Conservation (phyloP, 345 rosid species). For the Nasturtium officinale region DNA sequence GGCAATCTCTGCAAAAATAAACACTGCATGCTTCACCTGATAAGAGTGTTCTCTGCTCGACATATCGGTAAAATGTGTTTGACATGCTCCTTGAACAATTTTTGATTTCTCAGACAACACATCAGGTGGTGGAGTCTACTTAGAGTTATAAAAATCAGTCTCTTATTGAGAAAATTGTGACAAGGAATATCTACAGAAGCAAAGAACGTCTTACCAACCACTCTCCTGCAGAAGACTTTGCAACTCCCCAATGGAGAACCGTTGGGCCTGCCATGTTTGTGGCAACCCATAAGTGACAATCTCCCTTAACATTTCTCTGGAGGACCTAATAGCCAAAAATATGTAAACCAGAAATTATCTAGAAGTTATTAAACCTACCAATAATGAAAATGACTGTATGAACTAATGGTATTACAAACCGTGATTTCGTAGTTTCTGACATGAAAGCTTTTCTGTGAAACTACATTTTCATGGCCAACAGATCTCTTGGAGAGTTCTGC, state of each 20-base stretch:
- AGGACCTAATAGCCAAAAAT: slow-evolving; percentile 46
- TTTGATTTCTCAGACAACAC: slow-evolving; percentile 62
- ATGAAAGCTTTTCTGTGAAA: slow-evolving; percentile 48
- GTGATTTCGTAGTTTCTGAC: slow-evolving; percentile 49
- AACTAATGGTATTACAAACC: slow-evolving; percentile 46
- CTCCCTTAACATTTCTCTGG: slow-evolving; percentile 42
- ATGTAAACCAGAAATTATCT: slow-evolving; percentile 3
- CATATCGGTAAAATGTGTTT: slow-evolving; percentile 55
- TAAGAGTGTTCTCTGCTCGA: slow-evolving; percentile 50
- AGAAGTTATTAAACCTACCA: not conserved
- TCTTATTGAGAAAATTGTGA: slow-evolving; percentile 4
- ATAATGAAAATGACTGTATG: slow-evolving; percentile 13
- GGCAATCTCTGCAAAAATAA: not conserved
- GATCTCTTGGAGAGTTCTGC: slow-evolving; percentile 52
- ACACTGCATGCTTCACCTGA: slow-evolving; percentile 45
- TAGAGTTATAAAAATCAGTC: slow-evolving; percentile 22
- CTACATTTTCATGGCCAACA: slow-evolving; percentile 49
- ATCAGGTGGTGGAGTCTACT: slow-evolving; percentile 56
- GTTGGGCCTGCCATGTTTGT: slow-evolving; percentile 54
- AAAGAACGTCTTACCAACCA: slow-evolving; percentile 59
- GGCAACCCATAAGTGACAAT: slow-evolving; percentile 53
- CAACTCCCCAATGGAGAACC: slow-evolving; percentile 65
- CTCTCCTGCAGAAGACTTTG: slow-evolving; percentile 55
- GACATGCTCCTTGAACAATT: slow-evolving; percentile 60
- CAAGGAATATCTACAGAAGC: slow-evolving; percentile 4